Evolutionary conservation across 129 eudicot species (phyloP), one percentile per base, ranked within the genome.

Genomic region (Dittrichia graveolens): DNA sequence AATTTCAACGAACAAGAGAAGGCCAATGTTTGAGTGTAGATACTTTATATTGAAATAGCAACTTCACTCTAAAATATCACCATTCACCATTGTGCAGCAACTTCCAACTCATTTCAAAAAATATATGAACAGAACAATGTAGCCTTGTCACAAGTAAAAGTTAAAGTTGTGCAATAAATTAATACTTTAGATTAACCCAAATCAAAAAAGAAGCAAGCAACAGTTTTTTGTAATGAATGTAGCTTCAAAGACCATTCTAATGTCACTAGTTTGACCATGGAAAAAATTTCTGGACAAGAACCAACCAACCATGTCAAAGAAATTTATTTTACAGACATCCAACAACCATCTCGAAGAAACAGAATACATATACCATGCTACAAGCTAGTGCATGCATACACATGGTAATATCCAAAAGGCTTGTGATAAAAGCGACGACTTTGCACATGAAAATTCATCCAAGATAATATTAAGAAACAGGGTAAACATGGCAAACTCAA

Each of bases 1-100:
- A 60, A 37, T 67, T 67, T 60, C 46, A 76, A 76, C 52, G 39
- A 53, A 52, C 65, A 55, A 43, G 63, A 43, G 63, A 72, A 54
- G 18, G 35, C 10, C 49, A 65, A 14, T 15, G 45, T 75, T 55
- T 64, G 54, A 53, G 65, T 46, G 6, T 43, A 50, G 19, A 65
- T 44, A 50, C 13, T 56, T 72, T 48, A 73, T 73, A 63, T 34
- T 31, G 12, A 73, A 35, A 60, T 63, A 65, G 6, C 34, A 74
- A 50, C 44, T 74, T 18, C 62, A 39, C 15, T 5, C 41, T 24
- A 65, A 42, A 75, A 47, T 52, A 75, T 42, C 55, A 64, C 34
- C 6, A 41, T 64, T 54, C 64, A 64, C n/a, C 34, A 7, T 62
- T 37, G 55, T 61, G 49, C 61, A 37, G 11, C n/a, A 61, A 46